Base-by-base conservation (phyloP, 768 basidiomycete genomes). In the Filobasidium wieringae region DNA sequence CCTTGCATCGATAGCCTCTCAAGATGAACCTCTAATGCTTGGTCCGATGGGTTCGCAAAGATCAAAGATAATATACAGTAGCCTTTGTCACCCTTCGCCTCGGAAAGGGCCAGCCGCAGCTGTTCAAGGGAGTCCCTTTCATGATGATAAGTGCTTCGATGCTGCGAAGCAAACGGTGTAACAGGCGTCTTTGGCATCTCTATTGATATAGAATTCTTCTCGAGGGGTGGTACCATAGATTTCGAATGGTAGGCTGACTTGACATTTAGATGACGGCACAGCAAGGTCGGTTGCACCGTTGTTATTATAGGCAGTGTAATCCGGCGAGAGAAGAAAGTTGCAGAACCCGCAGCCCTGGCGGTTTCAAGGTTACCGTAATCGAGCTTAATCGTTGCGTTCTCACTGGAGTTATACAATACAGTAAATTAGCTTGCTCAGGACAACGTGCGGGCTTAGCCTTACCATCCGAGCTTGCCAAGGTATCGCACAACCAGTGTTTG, bases 381-480 rank as follows among this genome's bases (percentile, higher is more conserved):
- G 51, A 92, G 78, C 64, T 86, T 84, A 43, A 96, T 79, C 0
- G 80, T 80, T 14, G 89, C 92, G 58, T 78, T 81, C 15, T 84
- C 83, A 65, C 91, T 95, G 64, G n/a, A 26, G 29, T 11, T 36
- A 39, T 4, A 37, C 12, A n/a, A 30, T 33, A 31, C 15, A 14
- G 15, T 2, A 39, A 34, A 22, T 26, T 17, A 19, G 7, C 33
- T 14, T 19, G 12, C 11, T 22, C n/a, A 14, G 34, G 15, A 22
- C 19, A 33, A 34, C 56, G n/a, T n/a, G n/a, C n/a, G n/a, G n/a
- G n/a, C n/a, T n/a, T n/a, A 68, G 53, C 78, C 85, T 67, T 64
- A 93, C 92, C 93, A 99, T 61, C 85, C 89, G 53, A 86, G 81
- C 75, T 96, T 97, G 36, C 93, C 93, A 36, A 83, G 81, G 69